Evolutionary conservation across 2,329 filamentous ascomycete genomes (phyloP).

Genomic region (Didymella exigua): DNA sequence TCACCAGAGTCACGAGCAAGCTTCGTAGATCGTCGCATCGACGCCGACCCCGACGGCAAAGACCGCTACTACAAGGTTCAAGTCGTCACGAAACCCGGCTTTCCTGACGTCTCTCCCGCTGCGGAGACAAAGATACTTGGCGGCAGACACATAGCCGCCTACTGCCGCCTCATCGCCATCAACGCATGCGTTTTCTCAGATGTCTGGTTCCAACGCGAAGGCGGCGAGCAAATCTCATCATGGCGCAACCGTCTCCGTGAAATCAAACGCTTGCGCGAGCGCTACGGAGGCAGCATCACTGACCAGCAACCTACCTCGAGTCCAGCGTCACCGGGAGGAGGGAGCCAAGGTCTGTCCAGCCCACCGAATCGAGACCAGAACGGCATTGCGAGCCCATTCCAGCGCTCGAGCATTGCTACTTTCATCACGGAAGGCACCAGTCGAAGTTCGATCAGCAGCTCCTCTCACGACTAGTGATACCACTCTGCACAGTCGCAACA

Average conservation of each 20-base stretch:
- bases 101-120: conserved; percentile 89
- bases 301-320: conserved; percentile 22
- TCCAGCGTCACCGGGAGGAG: conserved; percentile 28
- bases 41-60: conserved; percentile 50
- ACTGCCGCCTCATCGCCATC: conserved; percentile 85
- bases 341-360: conserved; percentile 31
- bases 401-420: conserved; percentile 45
- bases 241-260: conserved; percentile 88
- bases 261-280: conserved; percentile 81
- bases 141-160: conserved; percentile 78
- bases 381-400: conserved; percentile 34
- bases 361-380: conserved; percentile 39
- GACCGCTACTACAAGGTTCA: conserved; percentile 82
- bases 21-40: conserved; percentile 64
- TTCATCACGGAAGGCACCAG: conserved; percentile 46
- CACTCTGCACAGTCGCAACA: background rate
- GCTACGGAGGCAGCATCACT: conserved; percentile 30
- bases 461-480: conserved; percentile 34
- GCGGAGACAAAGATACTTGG: conserved; percentile 89
- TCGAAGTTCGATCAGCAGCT: conserved; percentile 46
- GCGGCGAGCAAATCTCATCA: conserved; percentile 82
- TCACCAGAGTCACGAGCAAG: conserved; percentile 81
- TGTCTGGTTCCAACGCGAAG: conserved; percentile 81
- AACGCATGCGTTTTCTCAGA: conserved; percentile 92
- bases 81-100: conserved; percentile 84